Evolutionary conservation across 1,284 basidiomycete species (phyloP).

Genomic region (Wolfiporia cocos): DNA sequence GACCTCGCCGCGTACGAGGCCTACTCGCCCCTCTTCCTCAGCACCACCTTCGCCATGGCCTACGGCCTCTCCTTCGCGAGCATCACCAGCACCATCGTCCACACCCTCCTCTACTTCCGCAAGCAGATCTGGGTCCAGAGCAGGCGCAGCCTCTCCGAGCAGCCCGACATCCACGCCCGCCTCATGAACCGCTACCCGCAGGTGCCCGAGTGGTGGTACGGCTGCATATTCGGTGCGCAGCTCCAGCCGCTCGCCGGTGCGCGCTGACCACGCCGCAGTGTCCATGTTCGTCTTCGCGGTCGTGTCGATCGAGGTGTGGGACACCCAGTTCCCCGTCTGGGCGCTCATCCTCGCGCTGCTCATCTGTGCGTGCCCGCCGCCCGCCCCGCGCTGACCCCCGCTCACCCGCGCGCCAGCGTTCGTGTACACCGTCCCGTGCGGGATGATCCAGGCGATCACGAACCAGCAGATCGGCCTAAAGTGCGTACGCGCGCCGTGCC

Average conservation of each 20-base stretch:
- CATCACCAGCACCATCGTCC: constrained; percentile 49
- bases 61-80: constrained; percentile 57
- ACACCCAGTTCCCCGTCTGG: constrained; percentile 65
- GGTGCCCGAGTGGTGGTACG: constrained; percentile 55
- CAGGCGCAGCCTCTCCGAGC: constrained; percentile 41
- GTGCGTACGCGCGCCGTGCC: constrained; percentile 9
- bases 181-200: constrained; percentile 58
- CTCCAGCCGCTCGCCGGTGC: constrained; percentile 14
- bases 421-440: constrained; percentile 46
- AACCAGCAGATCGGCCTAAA: constrained; percentile 46
- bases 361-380: constrained; percentile 27
- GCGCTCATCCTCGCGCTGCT: constrained; percentile 39
- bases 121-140: constrained; percentile 45
- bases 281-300: constrained; percentile 57
- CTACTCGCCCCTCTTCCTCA: constrained; percentile 59
- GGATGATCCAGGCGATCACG: constrained; percentile 49
- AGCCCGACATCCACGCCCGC: constrained; percentile 56
- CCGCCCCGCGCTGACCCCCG: too few species aligned
- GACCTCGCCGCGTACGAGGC: constrained; percentile 43
- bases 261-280: constrained; percentile 17
- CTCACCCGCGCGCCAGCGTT: constrained; percentile 18
- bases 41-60: constrained; percentile 46
- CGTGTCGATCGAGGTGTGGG: constrained; percentile 65
- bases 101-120: constrained; percentile 55
- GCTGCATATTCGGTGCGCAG: constrained; percentile 46